Base-by-base conservation (phyloP, 805 yeast species). In the Dipodascus geniculatus region DNA sequence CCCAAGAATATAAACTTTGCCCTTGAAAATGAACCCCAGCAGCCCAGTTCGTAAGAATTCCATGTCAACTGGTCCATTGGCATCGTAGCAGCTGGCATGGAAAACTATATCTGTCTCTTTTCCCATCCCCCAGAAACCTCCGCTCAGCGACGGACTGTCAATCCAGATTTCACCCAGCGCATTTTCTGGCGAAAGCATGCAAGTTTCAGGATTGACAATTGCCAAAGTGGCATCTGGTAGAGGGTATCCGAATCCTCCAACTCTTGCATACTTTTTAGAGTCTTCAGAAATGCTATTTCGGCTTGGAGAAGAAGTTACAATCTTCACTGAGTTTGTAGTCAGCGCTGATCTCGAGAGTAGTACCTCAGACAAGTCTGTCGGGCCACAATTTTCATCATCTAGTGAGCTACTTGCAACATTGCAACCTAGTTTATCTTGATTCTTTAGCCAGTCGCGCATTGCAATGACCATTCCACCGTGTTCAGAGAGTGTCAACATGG, bases 111-210 rank as follows among this genome's bases (percentile, higher is more conserved):
- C 82, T 0, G 95, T 85, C 48, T 85, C 87, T 51, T 71, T 80
- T 23, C 69, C 82, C 19, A 78, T 66, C 1, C 81, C 90, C 83
- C 89, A 88, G 63, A 85, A 87, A 0, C 96, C 96, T 16, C 96
- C 96, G 1, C 95, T 83, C 3, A 93, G 69, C 56, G 95, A 85
- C 1, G 91, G 91, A 48, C 95, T 84, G 62, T 90, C 96, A n/a
- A 93, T 86, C 98, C 98, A 93, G 33, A 93, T 83, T 67, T 93
- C 99, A 23, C 99, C 99, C 16, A 93, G 87, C 57, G 85, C 87
- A 62, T 86, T 79, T 50, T 77, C 83, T 1, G 82, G 80, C 2
- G 87, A 85, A 17, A 93, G 70, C 1, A 82, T 72, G 38, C 83
- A 77, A 55, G 91, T 87, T 56, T 93, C 98, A 0, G 98, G 98